Conservation (phyloP, 805 yeast species). For the Candida sphagnicola region DNA sequence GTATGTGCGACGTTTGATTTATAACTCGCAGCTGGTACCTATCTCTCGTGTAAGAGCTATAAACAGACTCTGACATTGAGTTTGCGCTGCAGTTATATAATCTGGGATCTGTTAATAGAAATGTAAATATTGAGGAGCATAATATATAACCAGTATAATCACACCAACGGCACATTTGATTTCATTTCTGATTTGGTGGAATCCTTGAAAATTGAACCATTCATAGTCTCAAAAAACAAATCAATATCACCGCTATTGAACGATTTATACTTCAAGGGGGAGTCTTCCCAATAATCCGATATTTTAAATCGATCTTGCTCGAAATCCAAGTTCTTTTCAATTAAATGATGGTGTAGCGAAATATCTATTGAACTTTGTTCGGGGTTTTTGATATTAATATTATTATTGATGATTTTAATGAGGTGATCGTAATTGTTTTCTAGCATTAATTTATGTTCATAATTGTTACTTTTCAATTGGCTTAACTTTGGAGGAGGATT, state of each 20-base stretch:
- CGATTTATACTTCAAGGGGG: slow-evolving; percentile 1
- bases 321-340: slow-evolving; percentile 21
- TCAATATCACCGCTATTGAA: slow-evolving; percentile 17
- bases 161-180: not conserved
- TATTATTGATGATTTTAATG: slow-evolving; percentile 13
- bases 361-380: slow-evolving; percentile 17
- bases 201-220: not conserved
- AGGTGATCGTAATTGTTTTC: slow-evolving; percentile 15
- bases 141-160: slow-evolving; percentile 1
- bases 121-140: not conserved
- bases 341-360: slow-evolving; percentile 17
- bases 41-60: too few species aligned
- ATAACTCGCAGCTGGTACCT: too few species aligned
- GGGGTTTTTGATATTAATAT: slow-evolving; percentile 7
- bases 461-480: slow-evolving; percentile 8
- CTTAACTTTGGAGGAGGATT: slow-evolving; percentile 2
- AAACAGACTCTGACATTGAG: too few species aligned
- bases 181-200: not conserved
- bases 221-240: slow-evolving; percentile 15
- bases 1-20: slow-evolving; percentile 14
- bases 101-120: too few species aligned
- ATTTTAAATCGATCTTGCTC: slow-evolving; percentile 18
- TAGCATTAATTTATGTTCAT: slow-evolving; percentile 14
- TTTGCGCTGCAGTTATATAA: too few species aligned
- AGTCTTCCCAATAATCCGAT: slow-evolving; percentile 6